Percentiles rank a stretch among this genome's conserved stretches.
Conservation (phyloP, 441 rosid species). For the Dalechampia spathulata region DNA sequence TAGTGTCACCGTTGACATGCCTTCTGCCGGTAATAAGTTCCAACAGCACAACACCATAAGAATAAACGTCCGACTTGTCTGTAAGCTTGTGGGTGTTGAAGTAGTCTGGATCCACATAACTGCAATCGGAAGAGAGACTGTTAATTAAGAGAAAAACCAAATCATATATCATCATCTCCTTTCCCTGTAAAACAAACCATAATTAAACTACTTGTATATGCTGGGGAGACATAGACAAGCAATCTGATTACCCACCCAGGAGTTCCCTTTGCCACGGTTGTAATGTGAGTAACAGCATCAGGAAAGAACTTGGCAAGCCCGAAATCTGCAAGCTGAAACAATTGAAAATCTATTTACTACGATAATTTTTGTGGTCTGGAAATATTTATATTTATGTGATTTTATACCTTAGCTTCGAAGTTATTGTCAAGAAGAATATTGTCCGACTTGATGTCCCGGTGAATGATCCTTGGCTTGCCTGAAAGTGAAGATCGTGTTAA, state of each 20-base stretch:
- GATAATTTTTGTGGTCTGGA: too few species aligned
- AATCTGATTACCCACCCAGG: constrained; percentile 36
- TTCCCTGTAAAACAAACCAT: too few species aligned
- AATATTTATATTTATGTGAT: too few species aligned
- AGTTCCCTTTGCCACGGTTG: constrained; percentile 71
- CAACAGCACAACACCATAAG: background rate
- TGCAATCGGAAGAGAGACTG: background rate
- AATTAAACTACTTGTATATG: background rate
- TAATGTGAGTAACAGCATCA: constrained; percentile 45
- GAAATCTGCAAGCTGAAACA: constrained; percentile 70
- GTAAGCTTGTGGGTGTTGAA: background rate
- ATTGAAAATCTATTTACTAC: too few species aligned
- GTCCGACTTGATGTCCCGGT: too few species aligned
- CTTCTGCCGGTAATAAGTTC: background rate
- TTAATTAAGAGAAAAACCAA: background rate
- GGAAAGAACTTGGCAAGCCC: constrained; percentile 59
- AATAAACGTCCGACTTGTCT: background rate
- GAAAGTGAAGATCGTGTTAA: too few species aligned
- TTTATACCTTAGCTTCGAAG: too few species aligned
- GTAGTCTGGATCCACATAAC: background rate
- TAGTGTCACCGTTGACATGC: background rate
- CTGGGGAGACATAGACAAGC: background rate
- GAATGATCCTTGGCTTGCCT: too few species aligned
- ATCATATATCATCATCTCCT: background rate
- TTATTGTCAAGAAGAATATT: too few species aligned